Conservation (phyloP, 768 basidiomycete species). For the Agaricus sinodeliciosus region DNA sequence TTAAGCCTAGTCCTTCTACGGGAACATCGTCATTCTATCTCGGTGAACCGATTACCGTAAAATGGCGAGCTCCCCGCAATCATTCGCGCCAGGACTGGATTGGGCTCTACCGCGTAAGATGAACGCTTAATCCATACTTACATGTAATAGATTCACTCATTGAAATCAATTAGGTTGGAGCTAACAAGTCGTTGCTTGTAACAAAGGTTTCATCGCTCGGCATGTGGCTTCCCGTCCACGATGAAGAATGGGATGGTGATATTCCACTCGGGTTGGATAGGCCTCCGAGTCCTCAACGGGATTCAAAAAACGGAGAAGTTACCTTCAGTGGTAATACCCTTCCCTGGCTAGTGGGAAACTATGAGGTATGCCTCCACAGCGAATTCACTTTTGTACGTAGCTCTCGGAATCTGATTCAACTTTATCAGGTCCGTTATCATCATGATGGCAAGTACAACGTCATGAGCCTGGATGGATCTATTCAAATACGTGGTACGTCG, state of each 20-base stretch:
- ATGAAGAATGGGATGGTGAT: constrained; percentile 93
- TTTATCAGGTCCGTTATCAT: constrained; percentile 72
- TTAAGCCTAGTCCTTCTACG: constrained; percentile 43
- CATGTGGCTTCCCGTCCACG: constrained; percentile 88
- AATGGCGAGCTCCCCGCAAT: constrained; percentile 80
- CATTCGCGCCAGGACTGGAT: constrained; percentile 97
- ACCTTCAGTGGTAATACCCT: constrained; percentile 74
- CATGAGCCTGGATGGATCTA: constrained; percentile 74
- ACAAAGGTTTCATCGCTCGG: constrained; percentile 84
- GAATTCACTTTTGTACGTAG: not conserved
- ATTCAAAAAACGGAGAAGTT: constrained; percentile 54
- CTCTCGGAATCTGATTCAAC: constrained; percentile 1
- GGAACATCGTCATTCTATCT: constrained; percentile 69
- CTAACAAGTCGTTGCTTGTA: constrained; percentile 76
- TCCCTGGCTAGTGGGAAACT: constrained; percentile 81
- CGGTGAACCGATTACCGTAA: constrained; percentile 82
- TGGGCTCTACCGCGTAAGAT: constrained; percentile 74
- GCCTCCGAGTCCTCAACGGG: constrained; percentile 27
- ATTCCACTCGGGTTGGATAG: constrained; percentile 46
- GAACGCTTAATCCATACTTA: not conserved
- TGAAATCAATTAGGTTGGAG: constrained; percentile 56
- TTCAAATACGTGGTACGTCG: constrained; percentile 81
- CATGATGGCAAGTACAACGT: constrained; percentile 98
- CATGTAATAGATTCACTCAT: constrained; percentile 2
- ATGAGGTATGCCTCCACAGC: constrained; percentile 57